phyloP scores from a whole-genome alignment of 164 flowering plant genomes.

The Cinnamomum micranthum region DNA sequence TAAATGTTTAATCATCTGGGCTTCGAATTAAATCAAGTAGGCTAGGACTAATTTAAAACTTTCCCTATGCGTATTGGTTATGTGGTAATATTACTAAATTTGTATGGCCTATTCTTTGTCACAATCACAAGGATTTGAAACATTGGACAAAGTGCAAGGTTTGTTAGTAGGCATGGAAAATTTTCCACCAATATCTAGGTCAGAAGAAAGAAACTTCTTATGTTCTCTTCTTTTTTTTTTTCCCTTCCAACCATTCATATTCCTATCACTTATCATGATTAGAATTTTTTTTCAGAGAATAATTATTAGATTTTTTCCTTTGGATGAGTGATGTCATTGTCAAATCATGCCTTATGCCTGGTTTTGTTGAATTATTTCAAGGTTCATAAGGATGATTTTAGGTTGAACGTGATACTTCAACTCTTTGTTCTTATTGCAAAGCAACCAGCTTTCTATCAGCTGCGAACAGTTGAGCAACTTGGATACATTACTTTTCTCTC shows the following conservation, averaged over 20 bases:
- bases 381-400: slow-evolving; percentile 80
- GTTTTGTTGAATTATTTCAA: slow-evolving; percentile 17
- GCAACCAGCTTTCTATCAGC: slow-evolving; percentile 94
- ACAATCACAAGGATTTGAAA: not conserved
- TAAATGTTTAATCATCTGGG: no score
- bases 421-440: slow-evolving; percentile 86
- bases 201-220: not conserved
- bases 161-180: not conserved
- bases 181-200: not conserved
- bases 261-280: not conserved
- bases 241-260: no score
- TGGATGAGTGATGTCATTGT: slow-evolving; percentile 2
- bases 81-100: no score
- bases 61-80: no score
- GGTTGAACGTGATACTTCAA: slow-evolving; percentile 80
- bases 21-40: no score
- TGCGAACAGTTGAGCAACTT: slow-evolving; percentile 96
- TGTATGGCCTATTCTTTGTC: no score
- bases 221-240: not conserved
- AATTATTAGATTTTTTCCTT: not conserved
- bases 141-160: not conserved
- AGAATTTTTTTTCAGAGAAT: not conserved
- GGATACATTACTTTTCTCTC: slow-evolving; percentile 79
- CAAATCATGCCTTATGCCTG: slow-evolving; percentile 3
- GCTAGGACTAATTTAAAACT: no score